Evolutionary conservation across 805 yeast genomes (phyloP).

Genomic region (Sugiyamaella americana): DNA sequence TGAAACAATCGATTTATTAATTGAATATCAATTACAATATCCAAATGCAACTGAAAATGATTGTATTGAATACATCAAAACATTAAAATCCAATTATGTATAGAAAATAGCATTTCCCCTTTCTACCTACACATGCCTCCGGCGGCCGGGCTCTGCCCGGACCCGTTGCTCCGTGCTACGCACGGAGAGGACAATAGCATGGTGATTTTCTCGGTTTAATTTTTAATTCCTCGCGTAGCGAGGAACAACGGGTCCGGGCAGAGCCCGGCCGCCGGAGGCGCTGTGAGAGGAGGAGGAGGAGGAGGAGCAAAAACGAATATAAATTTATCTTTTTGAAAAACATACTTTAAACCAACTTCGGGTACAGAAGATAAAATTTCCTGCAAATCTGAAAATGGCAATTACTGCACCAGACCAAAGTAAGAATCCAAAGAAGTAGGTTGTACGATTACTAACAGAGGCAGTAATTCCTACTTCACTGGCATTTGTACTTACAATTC

Average conservation of each 20-base stretch:
- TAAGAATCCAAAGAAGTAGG: slow-evolving; percentile 41
- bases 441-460: slow-evolving; percentile 33
- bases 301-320: neutral
- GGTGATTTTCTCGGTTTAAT: too few species aligned
- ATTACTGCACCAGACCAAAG: slow-evolving; percentile 59
- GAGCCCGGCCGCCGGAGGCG: neutral
- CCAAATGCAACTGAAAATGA: slow-evolving; percentile 52
- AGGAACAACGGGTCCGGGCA: neutral
- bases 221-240: neutral
- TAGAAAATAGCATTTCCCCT: too few species aligned
- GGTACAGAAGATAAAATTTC: slow-evolving; percentile 44
- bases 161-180: too few species aligned
- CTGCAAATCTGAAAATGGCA: slow-evolving; percentile 52
- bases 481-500: slow-evolving; percentile 34
- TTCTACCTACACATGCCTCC: too few species aligned
- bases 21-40: slow-evolving; percentile 74
- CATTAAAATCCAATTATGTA: neutral
- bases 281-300: neutral
- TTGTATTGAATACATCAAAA: slow-evolving; percentile 38
- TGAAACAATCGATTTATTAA: slow-evolving; percentile 45
- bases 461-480: slow-evolving; percentile 34
- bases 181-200: too few species aligned
- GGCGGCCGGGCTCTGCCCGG: too few species aligned
- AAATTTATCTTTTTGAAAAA: neutral
- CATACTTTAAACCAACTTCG: slow-evolving; percentile 19